A percentile compares a stretch with the other conserved stretches of the same genome.
Evolutionary conservation across 2,329 filamentous ascomycete genomes (phyloP).

Genomic region (Bipolaris cookei): DNA sequence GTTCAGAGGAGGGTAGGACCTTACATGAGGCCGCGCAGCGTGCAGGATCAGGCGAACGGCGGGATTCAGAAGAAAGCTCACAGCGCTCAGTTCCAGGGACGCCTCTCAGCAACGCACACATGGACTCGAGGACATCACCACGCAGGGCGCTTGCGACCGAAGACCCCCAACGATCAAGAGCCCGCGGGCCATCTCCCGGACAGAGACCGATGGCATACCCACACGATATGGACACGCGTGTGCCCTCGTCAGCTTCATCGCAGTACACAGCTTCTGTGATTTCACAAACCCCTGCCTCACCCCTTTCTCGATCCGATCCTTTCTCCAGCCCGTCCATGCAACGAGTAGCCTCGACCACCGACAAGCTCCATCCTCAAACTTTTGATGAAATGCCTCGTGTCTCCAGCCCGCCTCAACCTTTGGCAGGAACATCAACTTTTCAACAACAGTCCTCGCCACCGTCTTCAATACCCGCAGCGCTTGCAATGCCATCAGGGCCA

Average conservation of each 20-base stretch:
- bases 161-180: constrained; percentile 41
- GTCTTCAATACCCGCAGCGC: constrained; percentile 18
- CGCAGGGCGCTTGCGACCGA: constrained; percentile 28
- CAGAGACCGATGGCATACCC: constrained; percentile 34
- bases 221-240: constrained; percentile 34
- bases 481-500: constrained; percentile 11
- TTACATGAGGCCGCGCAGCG: constrained; percentile 53
- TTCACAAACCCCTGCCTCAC: constrained; percentile 31
- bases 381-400: constrained; percentile 27
- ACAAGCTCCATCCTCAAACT: constrained; percentile 27
- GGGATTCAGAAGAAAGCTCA: constrained; percentile 43
- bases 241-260: constrained; percentile 36
- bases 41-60: constrained; percentile 26
- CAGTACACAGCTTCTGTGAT: constrained; percentile 36
- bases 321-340: constrained; percentile 28
- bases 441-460: constrained; percentile 16
- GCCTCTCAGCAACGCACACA: constrained; percentile 28
- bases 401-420: constrained; percentile 35
- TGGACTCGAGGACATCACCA: constrained; percentile 22
- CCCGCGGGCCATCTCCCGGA: constrained; percentile 38
- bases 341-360: constrained; percentile 19
- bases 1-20: constrained; percentile 59
- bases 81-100: constrained; percentile 31
- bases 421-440: constrained; percentile 22
- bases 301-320: constrained; percentile 28